These are phyloP conservation scores for Phtheirospermum japonicum DNA, from an alignment of 257 asterid species.

Conservation along the genomic window DNA sequence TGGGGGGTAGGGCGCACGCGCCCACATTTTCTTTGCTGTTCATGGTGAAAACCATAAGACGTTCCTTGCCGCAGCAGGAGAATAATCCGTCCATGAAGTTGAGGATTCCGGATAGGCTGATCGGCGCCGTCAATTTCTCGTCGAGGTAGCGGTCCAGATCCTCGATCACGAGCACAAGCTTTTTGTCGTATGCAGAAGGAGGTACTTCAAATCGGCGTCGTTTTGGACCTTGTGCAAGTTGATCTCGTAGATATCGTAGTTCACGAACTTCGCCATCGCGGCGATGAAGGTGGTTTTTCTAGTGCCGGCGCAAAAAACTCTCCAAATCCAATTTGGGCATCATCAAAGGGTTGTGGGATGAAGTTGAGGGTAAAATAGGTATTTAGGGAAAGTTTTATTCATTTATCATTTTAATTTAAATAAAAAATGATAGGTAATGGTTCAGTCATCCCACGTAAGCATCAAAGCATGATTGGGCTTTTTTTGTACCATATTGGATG, in stretches of 20 bases:
- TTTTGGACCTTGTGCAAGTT: slow-evolving; percentile 54
- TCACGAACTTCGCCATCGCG: slow-evolving; percentile 67
- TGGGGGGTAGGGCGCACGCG: slow-evolving; percentile 70
- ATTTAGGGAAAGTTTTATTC: too few relatives aligned
- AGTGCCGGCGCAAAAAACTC: slow-evolving; percentile 80
- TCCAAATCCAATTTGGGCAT: too few relatives aligned
- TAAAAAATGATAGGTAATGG: too few relatives aligned
- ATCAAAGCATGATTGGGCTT: too few relatives aligned
- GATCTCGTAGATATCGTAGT: slow-evolving; percentile 75
- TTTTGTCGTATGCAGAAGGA: slow-evolving; percentile 69
- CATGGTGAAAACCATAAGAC: slow-evolving; percentile 76
- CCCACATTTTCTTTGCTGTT: slow-evolving; percentile 61
- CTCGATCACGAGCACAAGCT: slow-evolving; percentile 67
- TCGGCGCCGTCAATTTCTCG: slow-evolving; percentile 47
- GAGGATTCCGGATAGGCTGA: slow-evolving; percentile 59
- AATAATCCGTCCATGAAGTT: slow-evolving; percentile 90
- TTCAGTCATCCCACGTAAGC: too few relatives aligned
- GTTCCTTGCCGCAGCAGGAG: slow-evolving; percentile 84
- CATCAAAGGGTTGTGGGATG: too few relatives aligned
- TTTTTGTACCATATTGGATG: too few relatives aligned
- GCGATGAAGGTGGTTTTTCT: slow-evolving; percentile 82
- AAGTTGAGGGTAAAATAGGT: too few relatives aligned
- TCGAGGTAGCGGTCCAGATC: slow-evolving; percentile 70
- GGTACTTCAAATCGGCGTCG: slow-evolving; percentile 69
- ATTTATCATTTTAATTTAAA: too few relatives aligned